phyloP scores from a whole-genome alignment of 2,329 filamentous ascomycete genomes.

The Claviceps humidiphila region DNA sequence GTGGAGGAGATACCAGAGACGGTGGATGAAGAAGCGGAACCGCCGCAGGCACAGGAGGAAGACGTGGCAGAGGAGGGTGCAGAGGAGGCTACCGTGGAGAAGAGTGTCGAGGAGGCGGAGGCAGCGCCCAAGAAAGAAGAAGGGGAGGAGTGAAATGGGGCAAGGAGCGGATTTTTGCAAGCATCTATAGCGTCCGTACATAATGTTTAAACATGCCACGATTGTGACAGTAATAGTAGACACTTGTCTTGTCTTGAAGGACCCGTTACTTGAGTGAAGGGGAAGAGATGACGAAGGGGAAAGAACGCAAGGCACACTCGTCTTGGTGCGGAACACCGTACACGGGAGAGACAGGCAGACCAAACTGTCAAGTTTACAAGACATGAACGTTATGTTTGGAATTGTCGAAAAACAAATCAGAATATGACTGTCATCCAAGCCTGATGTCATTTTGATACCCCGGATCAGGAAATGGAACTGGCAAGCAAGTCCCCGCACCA shows the following conservation, averaged over 20 bases:
- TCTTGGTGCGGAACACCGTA: neutral
- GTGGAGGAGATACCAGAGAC: conserved; percentile 4
- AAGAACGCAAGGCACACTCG: neutral
- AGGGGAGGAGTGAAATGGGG: neutral
- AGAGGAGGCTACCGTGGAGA: conserved; percentile 5
- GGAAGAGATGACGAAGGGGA: neutral
- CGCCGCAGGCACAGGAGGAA: neutral
- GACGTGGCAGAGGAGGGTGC: conserved; percentile 4
- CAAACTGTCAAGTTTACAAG: too few relatives aligned
- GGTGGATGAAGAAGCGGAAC: conserved; percentile 6
- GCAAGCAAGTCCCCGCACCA: too few relatives aligned
- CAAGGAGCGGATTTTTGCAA: neutral
- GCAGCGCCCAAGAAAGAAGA: neutral
- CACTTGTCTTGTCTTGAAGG: neutral
- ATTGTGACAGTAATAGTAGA: neutral
- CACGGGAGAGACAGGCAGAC: too few relatives aligned
- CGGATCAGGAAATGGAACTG: too few relatives aligned
- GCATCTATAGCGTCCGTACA: conserved; percentile 16
- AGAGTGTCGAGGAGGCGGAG: neutral
- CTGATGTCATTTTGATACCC: too few relatives aligned
- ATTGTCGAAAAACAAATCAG: too few relatives aligned
- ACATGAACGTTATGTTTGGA: too few relatives aligned
- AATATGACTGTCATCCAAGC: too few relatives aligned
- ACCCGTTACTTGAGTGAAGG: neutral
- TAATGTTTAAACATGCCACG: conserved; percentile 22